Conservation (phyloP, 257 asterid species). For the Fraxinus excelsior region DNA sequence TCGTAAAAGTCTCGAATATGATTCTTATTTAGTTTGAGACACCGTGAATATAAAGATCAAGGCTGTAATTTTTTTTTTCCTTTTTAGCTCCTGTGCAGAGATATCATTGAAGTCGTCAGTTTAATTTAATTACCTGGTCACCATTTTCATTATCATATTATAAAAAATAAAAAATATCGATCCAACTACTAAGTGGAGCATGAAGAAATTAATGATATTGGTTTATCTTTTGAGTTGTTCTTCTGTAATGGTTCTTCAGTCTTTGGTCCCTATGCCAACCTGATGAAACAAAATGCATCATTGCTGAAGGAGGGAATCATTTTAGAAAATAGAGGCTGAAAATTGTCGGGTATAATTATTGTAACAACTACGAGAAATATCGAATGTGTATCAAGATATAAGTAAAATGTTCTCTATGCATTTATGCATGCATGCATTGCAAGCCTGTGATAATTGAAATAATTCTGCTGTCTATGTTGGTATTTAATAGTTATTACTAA, state of each 20-base stretch:
- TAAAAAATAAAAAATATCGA: neutral
- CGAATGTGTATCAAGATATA: neutral
- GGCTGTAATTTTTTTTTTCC: neutral
- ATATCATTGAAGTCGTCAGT: neutral
- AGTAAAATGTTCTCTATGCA: neutral
- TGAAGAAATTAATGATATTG: conserved; percentile 3
- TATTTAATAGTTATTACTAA: neutral
- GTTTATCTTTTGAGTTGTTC: conserved; percentile 6
- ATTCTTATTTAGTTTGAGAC: too few species aligned
- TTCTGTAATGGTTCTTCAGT: conserved; percentile 17
- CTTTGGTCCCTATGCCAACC: conserved; percentile 9
- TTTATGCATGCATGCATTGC: neutral
- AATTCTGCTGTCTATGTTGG: neutral
- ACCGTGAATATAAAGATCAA: neutral
- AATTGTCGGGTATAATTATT: neutral
- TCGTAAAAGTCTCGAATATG: neutral
- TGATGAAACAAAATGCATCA: conserved; percentile 11
- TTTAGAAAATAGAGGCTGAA: neutral
- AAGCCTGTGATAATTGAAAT: conserved; percentile 1
- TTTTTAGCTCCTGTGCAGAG: conserved; percentile 15
- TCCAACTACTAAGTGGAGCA: conserved; percentile 4
- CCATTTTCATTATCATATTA: conserved; percentile 7
- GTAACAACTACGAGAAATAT: conserved; percentile 6
- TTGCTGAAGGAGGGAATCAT: neutral
- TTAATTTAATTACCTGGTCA: conserved; percentile 1